Conservation (phyloP, 1,139 yeast genomes). For the Lodderomyces theae region DNA sequence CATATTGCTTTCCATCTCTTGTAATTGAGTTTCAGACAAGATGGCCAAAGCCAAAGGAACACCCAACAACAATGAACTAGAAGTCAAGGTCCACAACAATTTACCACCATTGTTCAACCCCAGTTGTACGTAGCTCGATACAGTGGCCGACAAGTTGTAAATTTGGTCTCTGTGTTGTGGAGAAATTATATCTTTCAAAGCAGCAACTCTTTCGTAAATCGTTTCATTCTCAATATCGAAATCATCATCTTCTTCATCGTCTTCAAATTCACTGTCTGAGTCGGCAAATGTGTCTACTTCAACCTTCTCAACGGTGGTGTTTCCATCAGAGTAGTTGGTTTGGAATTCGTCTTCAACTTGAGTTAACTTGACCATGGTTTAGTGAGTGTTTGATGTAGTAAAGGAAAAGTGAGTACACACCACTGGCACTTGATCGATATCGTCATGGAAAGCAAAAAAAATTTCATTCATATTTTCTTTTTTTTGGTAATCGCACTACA, state of each 20-base stretch:
- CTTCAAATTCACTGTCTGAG: slow-evolving; percentile 28
- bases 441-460: background rate
- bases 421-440: too few species aligned
- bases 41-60: slow-evolving; percentile 90
- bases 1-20: slow-evolving; percentile 92
- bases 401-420: background rate
- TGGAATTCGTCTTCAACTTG: slow-evolving; percentile 56
- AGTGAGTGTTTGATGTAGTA: background rate
- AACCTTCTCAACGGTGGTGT: slow-evolving; percentile 15
- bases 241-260: slow-evolving; percentile 64
- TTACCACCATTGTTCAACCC: slow-evolving; percentile 64
- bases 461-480: background rate
- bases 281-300: slow-evolving; percentile 16
- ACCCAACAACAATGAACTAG: slow-evolving; percentile 82
- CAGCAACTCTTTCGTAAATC: slow-evolving; percentile 78
- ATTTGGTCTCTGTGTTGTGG: slow-evolving; percentile 74
- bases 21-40: slow-evolving; percentile 87
- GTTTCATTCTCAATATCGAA: slow-evolving; percentile 83
- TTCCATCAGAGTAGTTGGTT: slow-evolving; percentile 19
- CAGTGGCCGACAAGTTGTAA: slow-evolving; percentile 30
- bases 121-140: slow-evolving; percentile 39
- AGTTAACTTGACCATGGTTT: slow-evolving; percentile 71
- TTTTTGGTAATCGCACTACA: slow-evolving; percentile 2
- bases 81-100: slow-evolving; percentile 80
- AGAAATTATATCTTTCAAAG: slow-evolving; percentile 87